phyloP scores from a whole-genome alignment of 352 stramenopile genomes.

The Saprolegnia parasitica region DNA sequence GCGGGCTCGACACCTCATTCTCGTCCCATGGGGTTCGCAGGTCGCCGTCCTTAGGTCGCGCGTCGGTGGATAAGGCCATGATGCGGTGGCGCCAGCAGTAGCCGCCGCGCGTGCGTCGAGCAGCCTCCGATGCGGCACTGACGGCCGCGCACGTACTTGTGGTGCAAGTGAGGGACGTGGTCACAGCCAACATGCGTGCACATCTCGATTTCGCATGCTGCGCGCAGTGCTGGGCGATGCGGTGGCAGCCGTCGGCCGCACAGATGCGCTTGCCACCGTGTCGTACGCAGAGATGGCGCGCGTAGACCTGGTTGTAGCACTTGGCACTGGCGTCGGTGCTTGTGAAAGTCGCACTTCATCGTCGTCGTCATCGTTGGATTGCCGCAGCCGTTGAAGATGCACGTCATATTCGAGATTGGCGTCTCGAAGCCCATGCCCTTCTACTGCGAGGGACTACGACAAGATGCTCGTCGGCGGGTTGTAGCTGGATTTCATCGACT shows the following conservation, averaged over 20 bases:
- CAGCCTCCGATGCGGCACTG: conserved; percentile 60
- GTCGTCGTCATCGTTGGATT: neutral
- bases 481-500: no score
- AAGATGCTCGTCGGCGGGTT: no score
- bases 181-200: conserved; percentile 20
- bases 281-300: conserved; percentile 72
- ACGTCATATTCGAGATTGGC: neutral
- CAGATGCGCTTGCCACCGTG: conserved; percentile 78
- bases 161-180: conserved; percentile 1
- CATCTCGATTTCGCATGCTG: conserved; percentile 33
- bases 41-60: no score
- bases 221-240: conserved; percentile 55
- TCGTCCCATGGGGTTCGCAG: no score
- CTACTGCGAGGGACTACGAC: no score
- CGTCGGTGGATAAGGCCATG: neutral
- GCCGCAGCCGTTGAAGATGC: neutral
- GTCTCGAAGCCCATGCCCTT: neutral
- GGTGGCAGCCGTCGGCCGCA: conserved; percentile 56
- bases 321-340: conserved; percentile 69
- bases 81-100: conserved; percentile 74
- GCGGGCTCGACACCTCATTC: no score
- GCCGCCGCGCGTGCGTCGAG: conserved; percentile 62
- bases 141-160: conserved; percentile 37
- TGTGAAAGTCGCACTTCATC: conserved; percentile 62
- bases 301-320: conserved; percentile 69